Evolutionary conservation across 148 eudicot genomes (phyloP).

Genomic region (Cornus suecica): DNA sequence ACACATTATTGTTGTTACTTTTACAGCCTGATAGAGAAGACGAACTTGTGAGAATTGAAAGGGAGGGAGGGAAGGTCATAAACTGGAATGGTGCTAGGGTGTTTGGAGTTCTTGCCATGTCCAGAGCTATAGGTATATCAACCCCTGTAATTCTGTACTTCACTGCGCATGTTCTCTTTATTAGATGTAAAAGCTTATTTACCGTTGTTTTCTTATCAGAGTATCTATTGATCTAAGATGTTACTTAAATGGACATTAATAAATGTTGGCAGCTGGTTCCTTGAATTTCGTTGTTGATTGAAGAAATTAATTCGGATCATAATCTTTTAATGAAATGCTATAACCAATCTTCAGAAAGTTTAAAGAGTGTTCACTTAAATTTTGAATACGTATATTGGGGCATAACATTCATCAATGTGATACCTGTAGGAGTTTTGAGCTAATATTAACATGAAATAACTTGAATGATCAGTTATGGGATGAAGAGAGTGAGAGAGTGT

Average conservation of each 20-base stretch:
- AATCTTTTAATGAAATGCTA: not conserved
- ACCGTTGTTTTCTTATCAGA: not conserved
- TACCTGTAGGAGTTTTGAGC: not conserved
- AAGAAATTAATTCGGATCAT: not conserved
- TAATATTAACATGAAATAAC: not conserved
- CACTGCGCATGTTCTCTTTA: not conserved
- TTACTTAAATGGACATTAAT: not conserved
- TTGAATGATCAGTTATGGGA: not conserved
- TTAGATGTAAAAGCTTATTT: not conserved
- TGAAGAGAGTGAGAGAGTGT: not conserved
- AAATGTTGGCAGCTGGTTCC: not conserved
- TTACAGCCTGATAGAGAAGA: conserved; percentile 78
- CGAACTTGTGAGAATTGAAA: conserved; percentile 67
- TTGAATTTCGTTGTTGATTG: not conserved
- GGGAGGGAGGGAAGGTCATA: conserved; percentile 64
- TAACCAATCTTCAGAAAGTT: not conserved
- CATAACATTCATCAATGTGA: not conserved
- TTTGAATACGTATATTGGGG: not conserved
- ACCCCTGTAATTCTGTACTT: not conserved
- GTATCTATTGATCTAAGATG: not conserved
- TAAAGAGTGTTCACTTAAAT: not conserved
- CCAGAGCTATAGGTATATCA: conserved; percentile 65
- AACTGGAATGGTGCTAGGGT: conserved; percentile 84
- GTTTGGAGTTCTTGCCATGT: conserved; percentile 81
- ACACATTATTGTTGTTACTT: conserved; percentile 15